Percentiles rank a stretch among this genome's conserved stretches.
These are phyloP conservation scores for Metschnikowia santaceciliae DNA, from an alignment of 805 yeast genomes.

Conservation along the genomic window DNA sequence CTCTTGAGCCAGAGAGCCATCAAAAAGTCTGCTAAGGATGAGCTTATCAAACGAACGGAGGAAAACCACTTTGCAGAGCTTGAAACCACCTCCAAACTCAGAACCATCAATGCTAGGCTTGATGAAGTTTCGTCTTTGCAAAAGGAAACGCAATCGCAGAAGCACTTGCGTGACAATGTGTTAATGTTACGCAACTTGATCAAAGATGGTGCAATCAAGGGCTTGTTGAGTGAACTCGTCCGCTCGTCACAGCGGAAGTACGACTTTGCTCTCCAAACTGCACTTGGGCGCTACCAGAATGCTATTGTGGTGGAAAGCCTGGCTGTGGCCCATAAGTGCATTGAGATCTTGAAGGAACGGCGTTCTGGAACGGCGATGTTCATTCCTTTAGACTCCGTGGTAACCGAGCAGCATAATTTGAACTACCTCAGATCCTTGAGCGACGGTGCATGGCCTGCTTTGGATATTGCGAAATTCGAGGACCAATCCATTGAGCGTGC, in stretches of 20 bases:
- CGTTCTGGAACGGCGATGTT: conserved; percentile 82
- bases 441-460: conserved; percentile 57
- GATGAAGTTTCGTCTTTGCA: conserved; percentile 73
- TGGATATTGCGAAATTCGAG: conserved; percentile 66
- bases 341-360: conserved; percentile 76
- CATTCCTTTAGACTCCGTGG: conserved; percentile 79
- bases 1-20: conserved; percentile 26
- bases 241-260: conserved; percentile 71
- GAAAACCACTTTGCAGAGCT: conserved; percentile 44
- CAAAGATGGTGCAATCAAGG: conserved; percentile 73
- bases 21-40: conserved; percentile 23
- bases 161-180: conserved; percentile 68
- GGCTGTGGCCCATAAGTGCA: conserved; percentile 68
- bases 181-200: conserved; percentile 63
- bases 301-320: conserved; percentile 77
- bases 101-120: conserved; percentile 54
- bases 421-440: conserved; percentile 51
- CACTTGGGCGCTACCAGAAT: conserved; percentile 76
- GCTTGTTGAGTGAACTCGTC: conserved; percentile 74
- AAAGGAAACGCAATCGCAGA: conserved; percentile 71
- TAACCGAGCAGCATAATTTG: conserved; percentile 48
- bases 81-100: conserved; percentile 59
- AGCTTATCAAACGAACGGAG: conserved; percentile 34
- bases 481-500: conserved; percentile 71
- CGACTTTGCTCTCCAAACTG: conserved; percentile 69